Evolutionary conservation across 176 grass and related monocot genomes (phyloP).

Genomic region (Eremochloa ophiuroides): DNA sequence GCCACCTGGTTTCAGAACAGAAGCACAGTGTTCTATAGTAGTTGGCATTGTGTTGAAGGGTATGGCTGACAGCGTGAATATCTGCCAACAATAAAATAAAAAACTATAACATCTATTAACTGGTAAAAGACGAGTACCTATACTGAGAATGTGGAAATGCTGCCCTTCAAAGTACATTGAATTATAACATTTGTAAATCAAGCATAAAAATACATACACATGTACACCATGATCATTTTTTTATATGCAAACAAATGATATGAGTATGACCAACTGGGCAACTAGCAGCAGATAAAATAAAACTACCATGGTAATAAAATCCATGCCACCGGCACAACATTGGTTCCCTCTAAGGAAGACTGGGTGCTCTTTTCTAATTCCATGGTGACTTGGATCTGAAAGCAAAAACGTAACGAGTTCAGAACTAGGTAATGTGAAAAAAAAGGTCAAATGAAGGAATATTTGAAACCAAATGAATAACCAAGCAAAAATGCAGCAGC

Average conservation of each 20-base stretch:
- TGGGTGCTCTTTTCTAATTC: slow-evolving; percentile 17
- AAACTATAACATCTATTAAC: not conserved
- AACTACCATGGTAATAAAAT: slow-evolving; percentile 84
- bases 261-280: not conserved
- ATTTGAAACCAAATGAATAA: slow-evolving; percentile 10
- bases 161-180: not conserved
- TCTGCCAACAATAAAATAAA: slow-evolving; percentile 47
- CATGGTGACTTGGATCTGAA: slow-evolving; percentile 46
- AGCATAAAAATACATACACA: not conserved
- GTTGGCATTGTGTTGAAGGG: slow-evolving; percentile 26
- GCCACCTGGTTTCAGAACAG: slow-evolving; percentile 80
- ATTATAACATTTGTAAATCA: not conserved
- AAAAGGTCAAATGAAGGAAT: slow-evolving; percentile 6
- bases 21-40: slow-evolving; percentile 48
- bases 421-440: not conserved
- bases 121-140: not conserved
- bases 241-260: not conserved
- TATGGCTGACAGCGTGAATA: slow-evolving; percentile 94
- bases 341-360: slow-evolving; percentile 35
- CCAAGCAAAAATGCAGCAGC: slow-evolving; percentile 19
- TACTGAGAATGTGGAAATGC: not conserved
- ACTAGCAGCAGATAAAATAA: not conserved
- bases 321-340: slow-evolving; percentile 70
- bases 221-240: slow-evolving; percentile 26
- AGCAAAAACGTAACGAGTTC: not conserved